Conservation (phyloP, 352 stramenopile genomes). For the Phytophthora ohioensis region DNA sequence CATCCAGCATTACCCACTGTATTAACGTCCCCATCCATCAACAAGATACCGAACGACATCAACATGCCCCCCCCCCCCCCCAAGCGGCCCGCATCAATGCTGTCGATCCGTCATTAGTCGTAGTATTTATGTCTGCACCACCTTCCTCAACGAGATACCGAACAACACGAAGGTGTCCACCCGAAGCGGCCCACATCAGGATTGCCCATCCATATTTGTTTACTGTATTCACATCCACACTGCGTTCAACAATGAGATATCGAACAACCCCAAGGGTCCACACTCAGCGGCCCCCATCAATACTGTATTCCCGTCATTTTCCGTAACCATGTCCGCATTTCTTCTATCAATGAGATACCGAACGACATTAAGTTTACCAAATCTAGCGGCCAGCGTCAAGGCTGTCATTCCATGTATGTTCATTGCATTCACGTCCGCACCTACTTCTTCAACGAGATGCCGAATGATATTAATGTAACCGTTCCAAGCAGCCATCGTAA, state of each 20-base stretch:
- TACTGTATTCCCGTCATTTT: background rate
- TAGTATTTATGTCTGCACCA: background rate
- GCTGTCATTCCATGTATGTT: no score
- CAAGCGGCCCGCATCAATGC: background rate
- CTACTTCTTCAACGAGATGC: no score
- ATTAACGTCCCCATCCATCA: no score
- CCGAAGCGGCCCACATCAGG: background rate
- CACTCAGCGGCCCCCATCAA: background rate
- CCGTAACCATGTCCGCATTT: background rate
- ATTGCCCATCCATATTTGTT: background rate
- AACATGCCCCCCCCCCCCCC: no score
- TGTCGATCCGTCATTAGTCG: background rate
- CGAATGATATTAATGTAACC: no score
- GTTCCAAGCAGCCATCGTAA: no score
- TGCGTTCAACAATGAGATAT: background rate
- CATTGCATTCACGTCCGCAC: no score
- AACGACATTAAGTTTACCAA: background rate
- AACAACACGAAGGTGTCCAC: background rate
- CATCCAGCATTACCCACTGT: no score
- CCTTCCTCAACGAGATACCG: background rate
- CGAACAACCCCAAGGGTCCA: background rate
- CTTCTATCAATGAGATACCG: background rate
- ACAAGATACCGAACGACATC: no score
- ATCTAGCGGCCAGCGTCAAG: no score
- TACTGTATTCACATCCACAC: background rate